Evolutionary conservation across 805 yeast genomes (phyloP), one percentile per base, ranked within the genome.

Genomic region (Myxozyma kluyveri): DNA sequence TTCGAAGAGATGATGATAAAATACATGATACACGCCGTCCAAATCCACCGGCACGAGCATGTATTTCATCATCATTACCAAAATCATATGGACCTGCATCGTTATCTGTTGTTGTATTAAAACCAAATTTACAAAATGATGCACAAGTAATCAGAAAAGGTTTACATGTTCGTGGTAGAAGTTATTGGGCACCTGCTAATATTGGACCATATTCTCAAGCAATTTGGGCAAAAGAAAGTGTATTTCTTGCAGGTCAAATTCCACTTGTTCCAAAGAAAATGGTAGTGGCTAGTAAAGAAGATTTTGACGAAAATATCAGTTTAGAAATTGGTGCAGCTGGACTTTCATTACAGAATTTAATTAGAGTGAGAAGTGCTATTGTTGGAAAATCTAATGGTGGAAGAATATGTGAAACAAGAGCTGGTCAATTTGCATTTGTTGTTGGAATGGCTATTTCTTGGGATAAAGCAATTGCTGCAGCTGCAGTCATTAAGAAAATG

Each of bases 101-200:
- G 61, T 64, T 90, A 7, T 86, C 96, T 0, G 81, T 84, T 14
- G 71, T 77, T 12, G 81, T 84, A n/a, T 71, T 77, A 12, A 42
- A 43, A 2, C 76, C 77, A 0, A 62, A 52, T 2, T 33, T 47
- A 1, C 47, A 46, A 17, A 56, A 29, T 9, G n/a, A n/a, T n/a
- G n/a, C n/a, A n/a, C n/a, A n/a, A n/a, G n/a, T 65, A 31, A 60
- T 59, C 9, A 84, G 84, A 60, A 71, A 70, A 27, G 96, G 98
- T 0, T 71, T 91, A 14, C 98, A 93, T 64, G 88, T 93, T 6
- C 91, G 93, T 62, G 89, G 97, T 1, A 75, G 90, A 53, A 89
- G 97, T 37, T 90, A 86, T 66, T 93, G 99, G 99, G 98, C 97
- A 0, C 99, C 99, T 0, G 91, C 96, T 33, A 93, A 93, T 61